These are phyloP conservation scores for Chara braunii DNA, from an alignment of 139 green algal genomes.

Conservation along the genomic window DNA sequence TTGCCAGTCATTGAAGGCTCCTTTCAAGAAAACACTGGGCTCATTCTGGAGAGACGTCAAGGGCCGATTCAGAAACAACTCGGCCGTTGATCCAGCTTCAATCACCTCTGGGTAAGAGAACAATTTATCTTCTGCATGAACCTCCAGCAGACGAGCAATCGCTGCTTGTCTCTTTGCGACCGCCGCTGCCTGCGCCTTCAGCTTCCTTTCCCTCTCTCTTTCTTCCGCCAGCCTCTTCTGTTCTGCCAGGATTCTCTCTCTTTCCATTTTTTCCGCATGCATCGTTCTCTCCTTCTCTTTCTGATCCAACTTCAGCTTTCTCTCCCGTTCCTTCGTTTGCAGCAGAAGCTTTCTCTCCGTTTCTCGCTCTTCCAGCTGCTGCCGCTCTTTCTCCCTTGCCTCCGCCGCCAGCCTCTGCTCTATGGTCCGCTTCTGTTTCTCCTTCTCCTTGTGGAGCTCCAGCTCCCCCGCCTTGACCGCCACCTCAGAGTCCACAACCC, in stretches of 20 bases:
- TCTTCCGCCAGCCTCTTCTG: no score
- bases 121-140: constrained; percentile 24
- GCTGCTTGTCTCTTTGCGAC: no score
- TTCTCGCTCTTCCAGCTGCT: not conserved
- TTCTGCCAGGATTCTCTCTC: no score
- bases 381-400: not conserved
- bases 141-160: no score
- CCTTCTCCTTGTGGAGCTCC: not conserved
- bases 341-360: not conserved
- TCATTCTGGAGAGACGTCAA: constrained; percentile 7
- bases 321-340: not conserved
- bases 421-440: not conserved
- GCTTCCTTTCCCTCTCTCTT: no score
- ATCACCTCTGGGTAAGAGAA: constrained; percentile 27
- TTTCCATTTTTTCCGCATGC: no score
- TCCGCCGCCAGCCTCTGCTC: not conserved
- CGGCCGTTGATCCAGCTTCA: not conserved
- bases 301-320: constrained; percentile 17
- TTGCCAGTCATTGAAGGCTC: constrained; percentile 32
- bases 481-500: not conserved
- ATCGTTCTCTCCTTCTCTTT: no score
- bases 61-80: constrained; percentile 22
- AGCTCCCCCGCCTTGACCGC: not conserved
- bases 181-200: no score
- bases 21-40: constrained; percentile 5